A percentile compares a stretch with the other conserved stretches of the same genome.
Evolutionary conservation across 1,139 yeast species (phyloP).

Genomic region (Pichia sp.): DNA sequence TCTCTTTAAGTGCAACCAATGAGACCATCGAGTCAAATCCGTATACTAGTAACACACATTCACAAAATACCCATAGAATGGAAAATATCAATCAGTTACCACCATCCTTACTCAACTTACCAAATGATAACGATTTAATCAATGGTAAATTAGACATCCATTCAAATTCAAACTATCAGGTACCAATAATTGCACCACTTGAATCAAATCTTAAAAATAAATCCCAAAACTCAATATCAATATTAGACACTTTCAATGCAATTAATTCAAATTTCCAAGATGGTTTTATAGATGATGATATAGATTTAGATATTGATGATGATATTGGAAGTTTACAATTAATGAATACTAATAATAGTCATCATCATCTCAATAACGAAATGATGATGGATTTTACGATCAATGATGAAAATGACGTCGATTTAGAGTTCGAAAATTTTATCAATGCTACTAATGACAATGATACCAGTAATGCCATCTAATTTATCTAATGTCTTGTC

Average conservation of each 20-base stretch:
- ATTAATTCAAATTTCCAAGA: constrained; percentile 1
- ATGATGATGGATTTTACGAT: constrained; percentile 1
- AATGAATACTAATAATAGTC: no score
- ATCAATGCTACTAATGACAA: constrained; percentile 15
- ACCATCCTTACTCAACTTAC: constrained; percentile 12
- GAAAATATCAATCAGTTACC: constrained; percentile 8
- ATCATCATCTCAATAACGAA: no score
- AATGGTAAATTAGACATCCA: constrained; percentile 3
- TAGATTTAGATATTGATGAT: constrained; percentile 2
- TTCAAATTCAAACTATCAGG: constrained; percentile 4
- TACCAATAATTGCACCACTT: neutral
- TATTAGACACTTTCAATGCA: constrained; percentile 6
- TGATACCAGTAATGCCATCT: neutral
- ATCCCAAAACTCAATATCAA: neutral
- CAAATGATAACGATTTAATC: constrained; percentile 5
- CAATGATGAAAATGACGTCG: constrained; percentile 21
- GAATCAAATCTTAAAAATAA: neutral
- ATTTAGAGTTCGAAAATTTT: constrained; percentile 26
- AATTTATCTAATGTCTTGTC: no score
- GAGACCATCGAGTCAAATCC: constrained; percentile 21
- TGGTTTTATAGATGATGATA: neutral
- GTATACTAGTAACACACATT: neutral
- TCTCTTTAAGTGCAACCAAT: constrained; percentile 22
- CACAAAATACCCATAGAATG: neutral
- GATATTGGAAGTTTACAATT: constrained; percentile 6